Conservation (phyloP, 75 land plant species). For the Ceratopteris richardii region DNA sequence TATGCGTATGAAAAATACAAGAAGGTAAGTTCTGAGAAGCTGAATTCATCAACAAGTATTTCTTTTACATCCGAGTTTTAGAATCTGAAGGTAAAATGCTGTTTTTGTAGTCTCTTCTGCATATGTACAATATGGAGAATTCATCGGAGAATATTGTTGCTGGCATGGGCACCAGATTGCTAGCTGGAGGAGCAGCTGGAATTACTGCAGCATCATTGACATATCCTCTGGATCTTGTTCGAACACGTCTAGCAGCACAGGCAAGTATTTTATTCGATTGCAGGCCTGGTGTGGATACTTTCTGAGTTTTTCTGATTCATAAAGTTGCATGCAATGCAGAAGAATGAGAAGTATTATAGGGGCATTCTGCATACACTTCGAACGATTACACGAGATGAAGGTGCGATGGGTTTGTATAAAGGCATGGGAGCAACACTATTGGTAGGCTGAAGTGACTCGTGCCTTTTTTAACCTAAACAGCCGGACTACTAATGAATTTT, state of each 20-base stretch:
- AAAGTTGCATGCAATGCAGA: constrained; percentile 11
- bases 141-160: constrained; percentile 20
- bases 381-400: constrained; percentile 31
- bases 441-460: constrained; percentile 5
- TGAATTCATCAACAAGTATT: no score
- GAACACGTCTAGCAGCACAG: constrained; percentile 38
- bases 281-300: not conserved
- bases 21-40: constrained; percentile 43
- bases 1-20: constrained; percentile 89
- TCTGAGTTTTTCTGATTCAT: not conserved
- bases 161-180: constrained; percentile 31
- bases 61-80: not conserved
- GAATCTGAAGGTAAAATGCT: no score
- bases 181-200: constrained; percentile 37
- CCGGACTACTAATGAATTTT: no score
- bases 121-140: no score
- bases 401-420: constrained; percentile 30
- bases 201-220: constrained; percentile 37
- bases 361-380: constrained; percentile 28
- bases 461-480: not conserved
- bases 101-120: no score
- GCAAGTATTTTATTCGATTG: not conserved
- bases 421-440: constrained; percentile 32
- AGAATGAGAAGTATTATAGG: constrained; percentile 23
- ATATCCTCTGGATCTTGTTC: constrained; percentile 32